Evolutionary conservation across 2,329 filamentous ascomycete genomes (phyloP).

Genomic region (Arthrocladium fulminans): DNA sequence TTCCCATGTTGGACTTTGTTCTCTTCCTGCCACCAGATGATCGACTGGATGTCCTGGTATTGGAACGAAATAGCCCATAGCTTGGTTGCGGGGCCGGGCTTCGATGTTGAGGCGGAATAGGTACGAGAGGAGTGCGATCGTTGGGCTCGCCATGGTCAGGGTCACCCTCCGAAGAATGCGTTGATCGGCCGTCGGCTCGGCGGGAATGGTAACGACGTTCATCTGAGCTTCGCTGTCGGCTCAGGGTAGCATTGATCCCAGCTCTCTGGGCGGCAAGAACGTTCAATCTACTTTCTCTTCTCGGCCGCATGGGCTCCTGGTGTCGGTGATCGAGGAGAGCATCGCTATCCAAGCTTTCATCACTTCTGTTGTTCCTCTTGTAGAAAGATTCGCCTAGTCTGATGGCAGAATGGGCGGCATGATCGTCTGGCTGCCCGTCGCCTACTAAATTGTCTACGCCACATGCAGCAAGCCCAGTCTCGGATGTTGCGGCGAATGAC

Average conservation of each 20-base stretch:
- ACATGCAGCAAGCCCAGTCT: slow-evolving; percentile 37
- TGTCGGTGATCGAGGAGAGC: slow-evolving; percentile 73
- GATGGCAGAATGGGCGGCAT: slow-evolving; percentile 19
- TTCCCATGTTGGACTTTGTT: slow-evolving; percentile 11
- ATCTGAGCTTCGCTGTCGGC: slow-evolving; percentile 7
- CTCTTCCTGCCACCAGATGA: slow-evolving; percentile 14
- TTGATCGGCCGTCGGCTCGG: slow-evolving; percentile 8
- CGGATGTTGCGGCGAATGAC: slow-evolving; percentile 61
- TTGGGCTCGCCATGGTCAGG: slow-evolving; percentile 24
- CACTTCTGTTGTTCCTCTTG: slow-evolving; percentile 57
- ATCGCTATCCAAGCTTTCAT: slow-evolving; percentile 82
- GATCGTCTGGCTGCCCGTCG: slow-evolving; percentile 25
- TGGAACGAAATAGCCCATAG: slow-evolving; percentile 18
- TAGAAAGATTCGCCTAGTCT: slow-evolving; percentile 44
- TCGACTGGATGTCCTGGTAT: slow-evolving; percentile 18
- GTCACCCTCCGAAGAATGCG: slow-evolving; percentile 8
- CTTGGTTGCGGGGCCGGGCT: slow-evolving; percentile 7
- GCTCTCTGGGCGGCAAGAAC: slow-evolving; percentile 12
- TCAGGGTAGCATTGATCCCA: neutral
- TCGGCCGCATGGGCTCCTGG: slow-evolving; percentile 54
- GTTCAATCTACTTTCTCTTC: slow-evolving; percentile 44
- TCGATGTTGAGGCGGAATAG: slow-evolving; percentile 22
- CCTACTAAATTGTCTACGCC: slow-evolving; percentile 25
- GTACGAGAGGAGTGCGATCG: slow-evolving; percentile 50
- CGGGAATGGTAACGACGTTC: slow-evolving; percentile 5